Base-by-base conservation (phyloP, 139 green algal species). In the Volvox reticuliferus region DNA sequence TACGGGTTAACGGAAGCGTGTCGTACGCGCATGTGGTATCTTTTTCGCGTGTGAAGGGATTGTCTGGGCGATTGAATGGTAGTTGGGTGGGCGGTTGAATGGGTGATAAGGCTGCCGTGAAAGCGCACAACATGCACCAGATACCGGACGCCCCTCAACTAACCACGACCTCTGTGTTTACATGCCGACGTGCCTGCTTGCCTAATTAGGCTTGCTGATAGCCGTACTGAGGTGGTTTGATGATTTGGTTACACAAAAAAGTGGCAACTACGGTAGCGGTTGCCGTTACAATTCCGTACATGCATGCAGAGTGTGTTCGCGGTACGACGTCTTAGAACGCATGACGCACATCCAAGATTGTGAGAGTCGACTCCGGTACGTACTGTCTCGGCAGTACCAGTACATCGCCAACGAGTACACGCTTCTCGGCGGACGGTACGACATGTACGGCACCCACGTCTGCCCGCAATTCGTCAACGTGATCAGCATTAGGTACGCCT, bases 331-430 rank as follows among this genome's bases (percentile, higher is more conserved):
- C 22, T 9, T 21, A 22, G 68, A 17, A 26, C 68, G 68, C 22
- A 17, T 77, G 68, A 77, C 14, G 13, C 68, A 22, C 68, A n/a
- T 77, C 68, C 13, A n/a, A 9, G 68, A 77, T 26, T 77, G 68
- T 77, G 21, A 24, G 68, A 26, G 22, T 22, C 68, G 68, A 9
- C 68, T 17, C 22, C 68, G 68, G 13, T 26, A 32, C 68, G 14
- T n/a, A 9, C 68, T 24, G 14, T 24, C 17, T 24, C 68, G 13
- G 68, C 22, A 26, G 6, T 26, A 32, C 81, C 30, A 67, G 6
- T 87, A 87, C 81, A 32, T 61, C 14, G 55, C 81, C 61, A 87
- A 87, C 24, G 81, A 87, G 62, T 87, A 87, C 81, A 87, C 81
- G 1, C 62, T 87, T 16, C 61, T 77, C 16, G 81, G 81, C 62